Evolutionary conservation across 495 filamentous ascomycete species (phyloP).

Genomic region (Baudoinia panamericana): DNA sequence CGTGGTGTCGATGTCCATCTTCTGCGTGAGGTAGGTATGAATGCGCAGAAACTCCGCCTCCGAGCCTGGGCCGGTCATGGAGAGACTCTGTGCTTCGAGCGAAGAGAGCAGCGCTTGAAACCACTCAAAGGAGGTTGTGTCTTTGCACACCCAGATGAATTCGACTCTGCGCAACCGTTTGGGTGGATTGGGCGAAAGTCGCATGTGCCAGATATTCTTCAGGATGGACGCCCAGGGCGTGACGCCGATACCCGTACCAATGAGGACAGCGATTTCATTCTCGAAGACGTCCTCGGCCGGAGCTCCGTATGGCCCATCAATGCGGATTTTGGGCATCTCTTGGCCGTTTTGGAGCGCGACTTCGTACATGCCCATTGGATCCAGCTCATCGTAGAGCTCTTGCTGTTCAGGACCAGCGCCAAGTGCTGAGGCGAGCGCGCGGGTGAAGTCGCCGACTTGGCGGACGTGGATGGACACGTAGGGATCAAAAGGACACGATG

Average conservation of each 20-base stretch:
- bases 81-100: conserved; percentile 72
- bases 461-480: conserved; percentile 91
- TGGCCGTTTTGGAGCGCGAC: conserved; percentile 89
- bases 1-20: conserved; percentile 76
- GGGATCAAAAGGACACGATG: conserved; percentile 88
- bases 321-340: conserved; percentile 71
- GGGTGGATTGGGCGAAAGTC: conserved; percentile 71
- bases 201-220: conserved; percentile 97
- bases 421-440: conserved; percentile 74
- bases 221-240: conserved; percentile 96
- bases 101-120: conserved; percentile 88
- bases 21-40: conserved; percentile 94
- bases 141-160: conserved; percentile 98
- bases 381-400: conserved; percentile 75
- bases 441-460: conserved; percentile 94
- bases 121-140: conserved; percentile 95
- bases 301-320: conserved; percentile 94
- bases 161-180: conserved; percentile 84
- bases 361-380: conserved; percentile 95
- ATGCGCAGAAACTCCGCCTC: conserved; percentile 85
- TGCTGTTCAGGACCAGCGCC: conserved; percentile 75
- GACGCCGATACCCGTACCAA: conserved; percentile 94
- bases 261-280: conserved; percentile 93
- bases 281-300: conserved; percentile 96
- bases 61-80: conserved; percentile 45